phyloP scores from a whole-genome alignment of 192 early-diverging fungal species.

The Obelidium mucronatum region DNA sequence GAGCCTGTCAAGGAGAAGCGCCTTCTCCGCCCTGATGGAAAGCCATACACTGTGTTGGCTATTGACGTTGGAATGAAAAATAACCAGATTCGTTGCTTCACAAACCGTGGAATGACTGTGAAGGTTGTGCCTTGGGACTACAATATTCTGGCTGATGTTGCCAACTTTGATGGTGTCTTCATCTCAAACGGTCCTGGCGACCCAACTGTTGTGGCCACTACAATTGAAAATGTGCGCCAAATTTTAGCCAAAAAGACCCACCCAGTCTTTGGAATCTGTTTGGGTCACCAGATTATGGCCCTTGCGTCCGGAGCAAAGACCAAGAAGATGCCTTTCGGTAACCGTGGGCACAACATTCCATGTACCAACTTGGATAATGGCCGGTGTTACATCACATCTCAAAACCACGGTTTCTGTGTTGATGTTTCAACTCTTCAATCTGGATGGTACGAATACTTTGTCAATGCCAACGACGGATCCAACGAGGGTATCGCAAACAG shows the following conservation, averaged over 20 bases:
- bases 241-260: constrained; percentile 75
- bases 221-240: constrained; percentile 77
- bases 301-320: constrained; percentile 93
- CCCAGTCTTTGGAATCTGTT: constrained; percentile 98
- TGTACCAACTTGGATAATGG: constrained; percentile 95
- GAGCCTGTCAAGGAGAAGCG: constrained; percentile 67
- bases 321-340: constrained; percentile 97
- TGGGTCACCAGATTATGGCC: constrained; percentile 97
- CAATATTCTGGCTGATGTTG: constrained; percentile 78
- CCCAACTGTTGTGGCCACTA: constrained; percentile 80
- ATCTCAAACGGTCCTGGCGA: constrained; percentile 97
- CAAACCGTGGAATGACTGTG: constrained; percentile 92
- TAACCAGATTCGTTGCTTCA: constrained; percentile 99
- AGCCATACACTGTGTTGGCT: constrained; percentile 85
- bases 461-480: constrained; percentile 98
- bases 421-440: constrained; percentile 76
- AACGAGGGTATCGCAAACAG: constrained; percentile 98
- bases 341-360: constrained; percentile 99
- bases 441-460: constrained; percentile 88
- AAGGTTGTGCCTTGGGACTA: constrained; percentile 97
- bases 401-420: constrained; percentile 98
- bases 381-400: constrained; percentile 98
- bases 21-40: constrained; percentile 60
- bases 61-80: constrained; percentile 99
- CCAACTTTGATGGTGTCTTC: constrained; percentile 71